Base-by-base conservation (phyloP, 768 basidiomycete species). In the Mycena galopus region DNA sequence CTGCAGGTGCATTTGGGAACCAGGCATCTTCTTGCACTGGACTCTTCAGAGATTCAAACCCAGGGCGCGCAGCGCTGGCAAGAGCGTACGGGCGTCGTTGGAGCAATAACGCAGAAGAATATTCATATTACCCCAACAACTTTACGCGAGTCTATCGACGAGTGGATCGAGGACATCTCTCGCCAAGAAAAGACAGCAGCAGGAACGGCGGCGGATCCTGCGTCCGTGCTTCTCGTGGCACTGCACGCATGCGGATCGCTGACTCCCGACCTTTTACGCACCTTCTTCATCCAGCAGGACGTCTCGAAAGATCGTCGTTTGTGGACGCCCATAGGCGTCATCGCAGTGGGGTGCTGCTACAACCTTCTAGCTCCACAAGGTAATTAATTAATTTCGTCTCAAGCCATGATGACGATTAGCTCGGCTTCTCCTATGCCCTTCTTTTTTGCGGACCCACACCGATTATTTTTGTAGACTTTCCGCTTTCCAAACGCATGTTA, bases 311-410 rank as follows among this genome's bases (percentile, higher is more conserved):
- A 61, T 61, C 58, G 66, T n/a, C 53, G 27, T 16, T 17, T 44
- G 72, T 93, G 92, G 93, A 80, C 75, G 51, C 85, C 90, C 6
- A 82, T 84, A 19, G 89, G 84, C 3, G 83, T 88, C 0, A 86
- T 93, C 51, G 85, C 90, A 10, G 93, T 94, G 19, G 93, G 94
- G 4, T 95, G 94, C 72, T 95, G 94, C 79, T 95, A 94, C 79
- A 94, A 94, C 77, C 84, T 93, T 73, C 87, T 94, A 82, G 81
- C 83, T 33, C 81, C 86, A 14, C 75, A 84, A 76, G 91, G 92
- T 89, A 56, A 21, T 47, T 47, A 47, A 33, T 71, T 57, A n/a
- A 65, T 61, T 60, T n/a, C 25, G 35, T 30, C 61, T 42, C 37
- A 32, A 9, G 14, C 2, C 30, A 61, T 37, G 16, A 55, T 56